Base-by-base conservation (phyloP, 345 rosid genomes). In the Sonneratia alba region DNA sequence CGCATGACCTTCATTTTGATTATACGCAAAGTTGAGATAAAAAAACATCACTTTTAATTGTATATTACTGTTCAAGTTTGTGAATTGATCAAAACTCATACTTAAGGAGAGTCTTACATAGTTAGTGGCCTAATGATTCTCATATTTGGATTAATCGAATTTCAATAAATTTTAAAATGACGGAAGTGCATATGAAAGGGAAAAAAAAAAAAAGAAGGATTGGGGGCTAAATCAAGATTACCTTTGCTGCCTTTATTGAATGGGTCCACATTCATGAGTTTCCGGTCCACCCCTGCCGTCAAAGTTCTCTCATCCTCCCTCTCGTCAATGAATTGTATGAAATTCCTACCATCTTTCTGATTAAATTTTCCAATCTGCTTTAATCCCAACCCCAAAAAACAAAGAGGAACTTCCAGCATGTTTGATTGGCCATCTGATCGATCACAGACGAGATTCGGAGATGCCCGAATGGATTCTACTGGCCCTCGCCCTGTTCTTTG, bases 401-500 rank as follows among this genome's bases (percentile, higher is more conserved):
- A n/a, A n/a, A n/a, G 6, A 45, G 36, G 15, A 55, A 34, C 15
- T 2, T 13, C 14, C 47, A 57, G 7, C 38, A 19, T 42, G 69
- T 22, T 1, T 34, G 34, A 36, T 32, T 22, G 59, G 61, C 42
- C 68, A 13, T 45, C 19, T 36, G 8, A 40, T 40, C 43, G 27
- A 49, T 71, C 45, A 34, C 1, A 40, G 36, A 71, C 63, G 69
- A 71, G 76, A 6, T 12, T 36, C 36, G 68, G 84, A 81, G 51
- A 87, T 88, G 90, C 72, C 75, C 43, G 77, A 66, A 62, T 77
- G 82, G 93, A 42, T 74, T 15, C 77, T 76, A 36, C 22, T 83
- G 42, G 56, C 77, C 43, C 72, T 75, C 69, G 87, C 77, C 37
- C 78, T 75, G 27, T 74, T 79, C 68, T 62, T 84, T 56, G 16